Evolutionary conservation across 495 filamentous ascomycete species (phyloP).

Genomic region (Penicillium taxi): DNA sequence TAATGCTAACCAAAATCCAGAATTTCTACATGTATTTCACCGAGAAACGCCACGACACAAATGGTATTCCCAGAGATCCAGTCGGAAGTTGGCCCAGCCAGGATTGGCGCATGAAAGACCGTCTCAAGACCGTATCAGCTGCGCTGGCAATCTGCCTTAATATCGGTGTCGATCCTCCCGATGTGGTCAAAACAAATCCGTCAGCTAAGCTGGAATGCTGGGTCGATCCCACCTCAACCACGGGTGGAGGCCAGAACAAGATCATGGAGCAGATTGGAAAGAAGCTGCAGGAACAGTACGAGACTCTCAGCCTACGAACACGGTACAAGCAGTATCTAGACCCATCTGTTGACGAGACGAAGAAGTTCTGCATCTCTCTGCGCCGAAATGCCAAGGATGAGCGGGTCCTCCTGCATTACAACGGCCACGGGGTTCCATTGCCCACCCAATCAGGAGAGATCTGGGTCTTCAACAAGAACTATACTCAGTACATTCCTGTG

Average conservation of each 20-base stretch:
- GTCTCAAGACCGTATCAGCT: conserved; percentile 92
- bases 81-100: conserved; percentile 55
- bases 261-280: conserved; percentile 93
- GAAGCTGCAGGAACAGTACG: conserved; percentile 88
- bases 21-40: conserved; percentile 98
- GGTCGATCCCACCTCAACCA: conserved; percentile 79
- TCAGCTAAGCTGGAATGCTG: conserved; percentile 92
- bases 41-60: conserved; percentile 95
- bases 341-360: conserved; percentile 92
- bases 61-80: conserved; percentile 73
- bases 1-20: conserved; percentile 23
- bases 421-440: conserved; percentile 96
- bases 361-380: conserved; percentile 85
- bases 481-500: conserved; percentile 97
- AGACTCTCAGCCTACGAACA: conserved; percentile 85
- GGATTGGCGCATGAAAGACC: conserved; percentile 96
- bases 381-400: conserved; percentile 92
- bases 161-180: conserved; percentile 93
- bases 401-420: conserved; percentile 93
- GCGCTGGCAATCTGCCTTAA: conserved; percentile 92
- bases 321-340: conserved; percentile 95
- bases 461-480: conserved; percentile 98
- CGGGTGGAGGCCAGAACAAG: conserved; percentile 59
- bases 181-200: conserved; percentile 89
- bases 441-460: conserved; percentile 95